phyloP scores from a whole-genome alignment of 192 early-diverging fungal species.

The Thamnidium elegans region DNA sequence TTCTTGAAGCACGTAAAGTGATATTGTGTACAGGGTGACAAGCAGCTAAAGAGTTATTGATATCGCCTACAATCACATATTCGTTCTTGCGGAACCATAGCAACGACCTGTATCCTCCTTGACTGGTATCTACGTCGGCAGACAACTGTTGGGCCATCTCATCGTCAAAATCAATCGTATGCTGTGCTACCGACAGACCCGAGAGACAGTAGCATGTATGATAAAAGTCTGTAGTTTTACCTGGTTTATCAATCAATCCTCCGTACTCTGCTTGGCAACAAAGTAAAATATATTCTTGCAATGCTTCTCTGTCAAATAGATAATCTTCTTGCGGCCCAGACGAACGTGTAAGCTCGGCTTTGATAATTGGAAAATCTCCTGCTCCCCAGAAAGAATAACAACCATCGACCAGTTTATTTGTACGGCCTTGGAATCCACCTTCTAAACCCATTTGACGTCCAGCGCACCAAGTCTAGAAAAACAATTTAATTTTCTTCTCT shows the following conservation, averaged over 20 bases:
- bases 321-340: constrained; percentile 36
- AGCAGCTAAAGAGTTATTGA: constrained; percentile 48
- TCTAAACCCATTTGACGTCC: constrained; percentile 84
- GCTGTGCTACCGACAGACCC: constrained; percentile 83
- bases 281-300: constrained; percentile 87
- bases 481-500: background rate
- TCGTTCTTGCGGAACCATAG: constrained; percentile 37
- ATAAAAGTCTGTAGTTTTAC: constrained; percentile 79
- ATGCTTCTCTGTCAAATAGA: constrained; percentile 56
- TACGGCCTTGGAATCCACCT: constrained; percentile 94
- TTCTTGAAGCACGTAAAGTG: constrained; percentile 42
- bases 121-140: constrained; percentile 22
- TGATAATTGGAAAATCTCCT: constrained; percentile 71
- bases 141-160: constrained; percentile 15
- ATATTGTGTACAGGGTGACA: constrained; percentile 80
- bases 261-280: constrained; percentile 80
- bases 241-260: constrained; percentile 91
- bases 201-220: constrained; percentile 92
- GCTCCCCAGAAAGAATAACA: constrained; percentile 98
- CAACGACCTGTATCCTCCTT: constrained; percentile 39
- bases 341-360: constrained; percentile 36
- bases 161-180: constrained; percentile 54
- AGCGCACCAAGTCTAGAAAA: constrained; percentile 63
- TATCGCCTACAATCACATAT: constrained; percentile 43
- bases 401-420: constrained; percentile 97